Base-by-base conservation (phyloP, 441 rosid genomes). In the Omphalea diandra region DNA sequence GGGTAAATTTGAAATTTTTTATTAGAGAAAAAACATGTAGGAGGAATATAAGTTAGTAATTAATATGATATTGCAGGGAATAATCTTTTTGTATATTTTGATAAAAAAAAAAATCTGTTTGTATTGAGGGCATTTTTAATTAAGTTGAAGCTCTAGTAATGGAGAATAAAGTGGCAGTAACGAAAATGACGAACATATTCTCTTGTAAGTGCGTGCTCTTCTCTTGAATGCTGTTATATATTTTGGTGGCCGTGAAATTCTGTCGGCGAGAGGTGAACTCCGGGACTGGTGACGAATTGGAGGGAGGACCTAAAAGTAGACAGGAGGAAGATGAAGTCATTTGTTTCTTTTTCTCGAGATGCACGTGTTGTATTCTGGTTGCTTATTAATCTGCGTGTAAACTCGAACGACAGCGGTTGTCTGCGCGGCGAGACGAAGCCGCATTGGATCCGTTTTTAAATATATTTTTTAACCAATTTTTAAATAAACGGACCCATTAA, bases 351-450 rank as follows among this genome's bases (percentile, higher is more conserved):
- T 59, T 49, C 70, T 68, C 32, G 72, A 61, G 69, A 68, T 41
- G 60, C 60, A 65, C 75, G 52, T 75, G 38, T 1, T 15, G 65
- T 2, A 4, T 2, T 27, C 0, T 69, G 68, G 70, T 5, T 44
- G 20, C 65, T 52, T 49, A 11, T 40, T 50, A 74, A 35, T 49
- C 56, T 3, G 35, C 63, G 65, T 58, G 72, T 56, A 29, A 36
- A n/a, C 59, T 33, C 9, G 9, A 59, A 44, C 49, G 35, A 58
- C 27, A 24, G 18, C 27, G 52, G 2, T 58, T 62, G 61, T 44
- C 17, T 38, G 58, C 71, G 77, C 82, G 76, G 79, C 77, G 75
- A 69, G 53, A 43, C 65, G 81, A 66, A 43, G 72, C 68, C 77
- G 78, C 61, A 58, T 68, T 63, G n/a, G n/a, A n/a, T n/a, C n/a